Evolutionary conservation across 495 filamentous ascomycete genomes (phyloP).

Genomic region (Parmelia sp.): DNA sequence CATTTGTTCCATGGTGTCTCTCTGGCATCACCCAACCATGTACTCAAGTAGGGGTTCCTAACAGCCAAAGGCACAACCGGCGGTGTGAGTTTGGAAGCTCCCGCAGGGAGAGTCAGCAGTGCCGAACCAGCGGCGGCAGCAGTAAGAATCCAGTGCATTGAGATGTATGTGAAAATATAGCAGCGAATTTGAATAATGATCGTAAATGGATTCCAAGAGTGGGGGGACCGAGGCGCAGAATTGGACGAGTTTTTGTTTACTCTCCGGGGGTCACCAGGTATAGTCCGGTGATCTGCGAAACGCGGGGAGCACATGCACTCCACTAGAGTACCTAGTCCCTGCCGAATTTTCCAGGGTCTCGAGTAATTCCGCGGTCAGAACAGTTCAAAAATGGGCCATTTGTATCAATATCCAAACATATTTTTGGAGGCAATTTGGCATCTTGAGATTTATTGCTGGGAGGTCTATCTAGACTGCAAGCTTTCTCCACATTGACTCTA

Average conservation of each 20-base stretch:
- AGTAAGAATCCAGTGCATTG: slow-evolving; percentile 21
- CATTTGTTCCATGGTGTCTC: slow-evolving; percentile 82
- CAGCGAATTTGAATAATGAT: neutral
- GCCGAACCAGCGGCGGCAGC: slow-evolving; percentile 21
- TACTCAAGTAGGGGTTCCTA: slow-evolving; percentile 85
- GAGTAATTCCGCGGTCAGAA: no score
- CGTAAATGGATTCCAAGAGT: no score
- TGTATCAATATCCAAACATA: no score
- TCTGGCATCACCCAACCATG: slow-evolving; percentile 75
- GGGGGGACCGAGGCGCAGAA: neutral
- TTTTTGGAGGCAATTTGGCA: no score
- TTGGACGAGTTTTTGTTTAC: neutral
- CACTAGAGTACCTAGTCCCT: no score
- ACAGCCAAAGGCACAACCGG: slow-evolving; percentile 84
- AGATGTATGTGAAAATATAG: no score
- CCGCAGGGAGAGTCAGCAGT: slow-evolving; percentile 16
- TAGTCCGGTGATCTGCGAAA: no score
- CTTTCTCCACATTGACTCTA: no score
- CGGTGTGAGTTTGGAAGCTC: slow-evolving; percentile 54
- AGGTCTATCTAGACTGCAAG: no score
- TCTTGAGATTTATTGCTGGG: no score
- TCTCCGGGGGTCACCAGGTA: neutral
- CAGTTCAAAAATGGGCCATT: no score
- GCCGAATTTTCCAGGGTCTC: no score
- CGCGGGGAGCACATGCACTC: neutral